These are phyloP conservation scores for Ensete ventricosum DNA, from an alignment of 176 grass and related monocot genomes.

Conservation along the genomic window DNA sequence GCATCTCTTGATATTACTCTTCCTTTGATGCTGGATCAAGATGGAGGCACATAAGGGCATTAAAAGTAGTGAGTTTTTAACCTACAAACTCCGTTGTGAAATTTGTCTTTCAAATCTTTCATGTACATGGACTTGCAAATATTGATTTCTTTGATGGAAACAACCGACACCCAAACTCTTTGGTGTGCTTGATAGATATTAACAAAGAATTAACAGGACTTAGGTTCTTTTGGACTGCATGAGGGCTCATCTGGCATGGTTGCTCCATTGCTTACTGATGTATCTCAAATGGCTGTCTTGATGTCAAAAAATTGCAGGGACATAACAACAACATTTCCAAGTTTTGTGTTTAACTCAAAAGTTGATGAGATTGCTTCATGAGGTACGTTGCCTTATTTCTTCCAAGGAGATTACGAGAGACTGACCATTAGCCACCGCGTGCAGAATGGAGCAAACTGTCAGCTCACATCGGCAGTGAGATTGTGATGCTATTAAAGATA, in stretches of 20 bases:
- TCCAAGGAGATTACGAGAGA: not conserved
- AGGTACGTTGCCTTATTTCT: not conserved
- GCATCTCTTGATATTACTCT: no score
- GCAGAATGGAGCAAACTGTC: no score
- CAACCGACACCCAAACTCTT: not conserved
- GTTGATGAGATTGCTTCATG: constrained; percentile 70
- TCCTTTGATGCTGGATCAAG: no score
- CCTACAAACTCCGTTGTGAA: no score
- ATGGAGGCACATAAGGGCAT: no score
- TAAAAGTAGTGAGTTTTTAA: no score
- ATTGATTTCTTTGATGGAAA: no score
- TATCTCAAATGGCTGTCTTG: not conserved
- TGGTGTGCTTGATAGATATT: not conserved
- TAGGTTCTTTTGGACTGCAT: not conserved
- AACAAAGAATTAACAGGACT: not conserved
- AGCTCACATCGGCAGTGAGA: no score
- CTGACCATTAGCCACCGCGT: not conserved
- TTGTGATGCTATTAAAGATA: no score
- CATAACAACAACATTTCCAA: constrained; percentile 98
- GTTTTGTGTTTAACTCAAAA: constrained; percentile 84
- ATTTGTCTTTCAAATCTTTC: no score
- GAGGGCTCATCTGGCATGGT: not conserved
- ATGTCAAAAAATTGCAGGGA: constrained; percentile 42
- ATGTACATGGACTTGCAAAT: no score
- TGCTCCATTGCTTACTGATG: no score